These are phyloP conservation scores for Russula foetens DNA, from an alignment of 768 basidiomycete species.

Conservation along the genomic window DNA sequence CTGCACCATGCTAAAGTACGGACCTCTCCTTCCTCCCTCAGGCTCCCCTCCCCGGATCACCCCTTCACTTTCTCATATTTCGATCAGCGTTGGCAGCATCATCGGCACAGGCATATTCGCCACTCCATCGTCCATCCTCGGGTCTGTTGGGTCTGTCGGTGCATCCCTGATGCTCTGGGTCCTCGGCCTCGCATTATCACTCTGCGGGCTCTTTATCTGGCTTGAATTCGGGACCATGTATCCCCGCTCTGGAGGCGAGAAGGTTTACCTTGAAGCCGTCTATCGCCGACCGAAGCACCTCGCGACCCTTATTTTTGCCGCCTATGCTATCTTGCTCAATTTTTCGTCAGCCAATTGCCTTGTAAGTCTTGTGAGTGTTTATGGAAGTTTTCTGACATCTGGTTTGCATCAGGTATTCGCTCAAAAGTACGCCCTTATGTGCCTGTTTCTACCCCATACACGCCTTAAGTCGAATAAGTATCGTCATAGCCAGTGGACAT, in stretches of 20 bases:
- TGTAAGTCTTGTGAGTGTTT: constrained; percentile 22
- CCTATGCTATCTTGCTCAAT: constrained; percentile 37
- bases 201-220: constrained; percentile 55
- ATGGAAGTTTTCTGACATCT: too few species aligned
- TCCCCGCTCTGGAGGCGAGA: constrained; percentile 54
- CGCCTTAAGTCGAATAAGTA: constrained; percentile 27
- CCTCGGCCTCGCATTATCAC: constrained; percentile 48
- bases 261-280: constrained; percentile 52
- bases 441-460: too few species aligned
- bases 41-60: background rate
- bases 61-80: background rate
- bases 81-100: constrained; percentile 41
- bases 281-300: constrained; percentile 41
- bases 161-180: constrained; percentile 59
- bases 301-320: constrained; percentile 41
- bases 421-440: constrained; percentile 19
- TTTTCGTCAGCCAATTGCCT: constrained; percentile 42
- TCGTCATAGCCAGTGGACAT: constrained; percentile 39
- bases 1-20: constrained; percentile 48
- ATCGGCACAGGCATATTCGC: constrained; percentile 61
- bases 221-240: constrained; percentile 59
- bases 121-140: constrained; percentile 51
- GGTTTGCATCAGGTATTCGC: constrained; percentile 25
- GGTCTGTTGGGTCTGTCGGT: constrained; percentile 51
- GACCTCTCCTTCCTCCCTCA: too few species aligned